Conservation (phyloP, 2,329 filamentous ascomycete genomes). For the Monosporascus cannonballus region DNA sequence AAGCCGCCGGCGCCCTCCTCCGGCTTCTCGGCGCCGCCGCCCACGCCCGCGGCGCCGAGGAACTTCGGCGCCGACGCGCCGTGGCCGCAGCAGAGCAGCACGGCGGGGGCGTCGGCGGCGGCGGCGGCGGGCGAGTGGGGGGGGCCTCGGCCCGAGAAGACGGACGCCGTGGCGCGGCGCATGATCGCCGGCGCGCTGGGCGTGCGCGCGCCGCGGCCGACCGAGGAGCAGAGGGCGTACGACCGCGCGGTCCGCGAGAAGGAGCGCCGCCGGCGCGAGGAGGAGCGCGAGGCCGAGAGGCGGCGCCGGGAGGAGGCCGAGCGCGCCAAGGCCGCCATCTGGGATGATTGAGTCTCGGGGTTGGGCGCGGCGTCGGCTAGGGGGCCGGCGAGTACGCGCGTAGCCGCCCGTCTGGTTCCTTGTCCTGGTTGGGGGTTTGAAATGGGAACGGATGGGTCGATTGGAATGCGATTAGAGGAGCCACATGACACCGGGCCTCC, state of each 20-base stretch:
- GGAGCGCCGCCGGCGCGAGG: conserved; percentile 70
- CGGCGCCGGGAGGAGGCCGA: conserved; percentile 59
- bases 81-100: conserved; percentile 13
- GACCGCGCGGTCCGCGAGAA: conserved; percentile 77
- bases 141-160: conserved; percentile 65
- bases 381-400: conserved; percentile 16
- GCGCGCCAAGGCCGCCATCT: conserved; percentile 75
- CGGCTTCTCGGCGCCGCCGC: conserved; percentile 51
- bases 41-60: conserved; percentile 58
- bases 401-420: background rate
- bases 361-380: background rate
- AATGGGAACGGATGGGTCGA: too few relatives aligned
- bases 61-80: conserved; percentile 21
- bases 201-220: conserved; percentile 71
- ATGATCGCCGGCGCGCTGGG: conserved; percentile 88
- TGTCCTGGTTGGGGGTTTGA: background rate
- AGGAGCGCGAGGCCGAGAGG: conserved; percentile 61
- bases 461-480: too few relatives aligned
- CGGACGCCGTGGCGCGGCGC: conserved; percentile 80
- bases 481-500: too few relatives aligned
- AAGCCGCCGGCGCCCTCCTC: conserved; percentile 16
- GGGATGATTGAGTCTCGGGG: conserved; percentile 58
- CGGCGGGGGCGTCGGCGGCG: background rate
- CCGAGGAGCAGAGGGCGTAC: conserved; percentile 83
- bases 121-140: conserved; percentile 1